A percentile compares a stretch with the other conserved stretches of the same genome.
phyloP scores from a whole-genome alignment of 2,329 filamentous ascomycete species.

The Phyllosticta capitalensis region DNA sequence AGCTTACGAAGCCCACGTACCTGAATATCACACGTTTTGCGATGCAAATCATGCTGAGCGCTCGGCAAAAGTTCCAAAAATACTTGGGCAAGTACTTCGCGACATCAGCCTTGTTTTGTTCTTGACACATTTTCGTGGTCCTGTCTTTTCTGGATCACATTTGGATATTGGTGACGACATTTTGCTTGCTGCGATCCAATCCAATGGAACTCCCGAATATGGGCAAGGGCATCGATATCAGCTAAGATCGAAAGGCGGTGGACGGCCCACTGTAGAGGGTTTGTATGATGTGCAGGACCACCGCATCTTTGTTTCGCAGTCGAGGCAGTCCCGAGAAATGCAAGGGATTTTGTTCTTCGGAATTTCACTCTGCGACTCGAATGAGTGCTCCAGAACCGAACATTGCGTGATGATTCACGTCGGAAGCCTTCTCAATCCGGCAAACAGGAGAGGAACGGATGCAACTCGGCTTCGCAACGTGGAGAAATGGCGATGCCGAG shows the following conservation, averaged over 20 bases:
- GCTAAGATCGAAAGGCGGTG: neutral
- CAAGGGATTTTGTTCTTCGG: neutral
- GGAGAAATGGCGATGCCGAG: neutral
- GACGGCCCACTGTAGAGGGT: neutral
- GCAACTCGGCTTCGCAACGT: neutral
- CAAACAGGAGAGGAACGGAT: neutral
- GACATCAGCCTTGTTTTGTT: neutral
- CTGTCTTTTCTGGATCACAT: neutral
- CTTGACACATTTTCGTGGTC: neutral
- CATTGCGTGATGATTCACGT: neutral
- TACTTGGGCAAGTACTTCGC: neutral
- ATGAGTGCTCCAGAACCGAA: neutral
- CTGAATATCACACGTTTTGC: neutral
- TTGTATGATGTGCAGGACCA: neutral
- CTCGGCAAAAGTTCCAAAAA: neutral
- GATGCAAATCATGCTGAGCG: neutral
- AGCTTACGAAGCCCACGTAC: neutral
- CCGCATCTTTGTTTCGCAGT: neutral
- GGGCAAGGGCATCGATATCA: neutral
- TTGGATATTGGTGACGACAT: neutral
- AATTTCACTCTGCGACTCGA: neutral
- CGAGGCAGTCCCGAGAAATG: neutral
- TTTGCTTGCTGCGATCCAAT: neutral
- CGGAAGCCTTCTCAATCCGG: neutral
- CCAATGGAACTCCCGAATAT: neutral